Evolutionary conservation across 2,329 filamentous ascomycete genomes (phyloP), one percentile per base, ranked within the genome.

Genomic region (Fusarium denticulatum): DNA sequence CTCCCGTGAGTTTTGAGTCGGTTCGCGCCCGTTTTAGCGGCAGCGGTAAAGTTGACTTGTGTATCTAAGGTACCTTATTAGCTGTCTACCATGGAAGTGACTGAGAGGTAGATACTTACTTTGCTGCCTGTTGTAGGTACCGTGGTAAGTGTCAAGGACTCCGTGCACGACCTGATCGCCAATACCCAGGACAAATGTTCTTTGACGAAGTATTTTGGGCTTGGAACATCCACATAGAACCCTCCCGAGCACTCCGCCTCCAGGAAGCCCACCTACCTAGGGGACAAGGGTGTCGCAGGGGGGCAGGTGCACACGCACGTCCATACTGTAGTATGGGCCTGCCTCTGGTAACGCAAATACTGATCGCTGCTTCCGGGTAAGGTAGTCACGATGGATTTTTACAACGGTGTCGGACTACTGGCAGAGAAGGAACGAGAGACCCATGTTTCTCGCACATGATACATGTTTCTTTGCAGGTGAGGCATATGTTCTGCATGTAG

Each of bases 121-220:
- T 32, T n/a, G 20, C 16, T 60, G 18, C 36, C 36, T 60, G 34
- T 20, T 15, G 22, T 32, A 47, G 26, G 32, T 40, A 40, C 62
- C 53, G 26, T 65, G 43, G 43, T 26, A 39, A 66, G 59, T 37
- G 20, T 52, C 39, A 43, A 46, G 58, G 66, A 55, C 66, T 70
- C 66, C 55, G 62, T 71, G 59, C 70, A 66, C 71, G 58, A 59
- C 49, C 62, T 71, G 71, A 73, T 73, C 71, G 67, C 64, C 58
- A 50, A 26, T 45, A 46, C 55, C 45, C 60, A 57, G 40, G 32
- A 30, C 42, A 37, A 36, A 43, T 50, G 30, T 20, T 57, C 67
- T 47, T 69, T 64, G 67, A 69, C n/a, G 42, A 45, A 12, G 59
- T 50, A 50, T 69, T 69, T 69, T 67, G 28, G 45, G 46, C 67